Evolutionary conservation across 1,139 yeast species (phyloP).

Genomic region (Kodamaea alishanica): DNA sequence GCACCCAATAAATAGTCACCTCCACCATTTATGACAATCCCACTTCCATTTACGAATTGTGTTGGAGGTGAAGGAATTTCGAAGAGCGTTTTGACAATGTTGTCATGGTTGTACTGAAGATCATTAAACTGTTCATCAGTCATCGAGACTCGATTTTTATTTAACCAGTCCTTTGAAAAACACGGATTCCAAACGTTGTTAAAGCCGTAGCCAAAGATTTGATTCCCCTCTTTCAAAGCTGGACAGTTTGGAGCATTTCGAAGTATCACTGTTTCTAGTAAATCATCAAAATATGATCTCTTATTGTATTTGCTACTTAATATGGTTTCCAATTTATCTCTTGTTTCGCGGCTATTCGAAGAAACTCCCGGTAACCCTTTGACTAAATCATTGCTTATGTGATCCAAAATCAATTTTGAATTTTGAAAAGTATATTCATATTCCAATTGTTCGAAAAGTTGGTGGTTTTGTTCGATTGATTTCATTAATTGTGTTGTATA

Average conservation of each 20-base stretch:
- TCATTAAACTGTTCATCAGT: conserved; percentile 18
- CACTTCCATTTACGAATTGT: conserved; percentile 13
- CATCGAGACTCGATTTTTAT: conserved; percentile 13
- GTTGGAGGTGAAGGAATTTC: conserved; percentile 14
- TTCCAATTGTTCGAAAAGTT: conserved; percentile 6
- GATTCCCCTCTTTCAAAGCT: conserved; percentile 6
- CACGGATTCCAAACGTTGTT: conserved; percentile 10
- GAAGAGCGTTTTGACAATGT: conserved; percentile 10
- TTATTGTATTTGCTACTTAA: conserved; percentile 9
- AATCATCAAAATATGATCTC: conserved; percentile 10
- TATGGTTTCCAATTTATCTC: conserved; percentile 9
- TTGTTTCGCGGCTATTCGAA: conserved; percentile 2
- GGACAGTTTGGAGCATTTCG: conserved; percentile 10
- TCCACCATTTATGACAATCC: conserved; percentile 19
- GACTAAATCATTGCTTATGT: conserved; percentile 8
- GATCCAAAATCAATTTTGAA: conserved; percentile 5
- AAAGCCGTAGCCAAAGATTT: conserved; percentile 10
- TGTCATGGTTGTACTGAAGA: conserved; percentile 11
- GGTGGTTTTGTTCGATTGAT: conserved; percentile 7
- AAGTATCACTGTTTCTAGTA: conserved; percentile 10
- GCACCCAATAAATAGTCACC: conserved; percentile 19
- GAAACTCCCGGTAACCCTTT: conserved; percentile 2
- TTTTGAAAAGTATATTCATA: conserved; percentile 5
- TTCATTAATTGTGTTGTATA: conserved; percentile 9
- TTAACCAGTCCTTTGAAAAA: conserved; percentile 10